Conservation (phyloP, 306 rosid genomes). For the Prunus padus region DNA sequence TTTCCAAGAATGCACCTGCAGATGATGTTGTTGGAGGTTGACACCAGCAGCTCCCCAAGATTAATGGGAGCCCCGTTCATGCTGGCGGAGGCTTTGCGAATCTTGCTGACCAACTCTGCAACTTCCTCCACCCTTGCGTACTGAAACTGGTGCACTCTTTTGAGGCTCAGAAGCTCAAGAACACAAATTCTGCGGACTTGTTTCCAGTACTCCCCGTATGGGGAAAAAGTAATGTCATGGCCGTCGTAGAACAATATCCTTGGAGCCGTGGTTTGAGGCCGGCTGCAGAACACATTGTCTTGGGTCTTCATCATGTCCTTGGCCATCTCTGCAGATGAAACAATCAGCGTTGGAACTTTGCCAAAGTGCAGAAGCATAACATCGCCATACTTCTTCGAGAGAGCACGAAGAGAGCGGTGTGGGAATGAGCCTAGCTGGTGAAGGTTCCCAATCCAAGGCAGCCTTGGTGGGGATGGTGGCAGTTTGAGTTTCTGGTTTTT, state of each 20-base stretch:
- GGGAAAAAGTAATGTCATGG: constrained; percentile 22
- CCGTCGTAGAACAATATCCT: constrained; percentile 24
- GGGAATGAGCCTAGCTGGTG: constrained; percentile 41
- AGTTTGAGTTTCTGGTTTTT: constrained; percentile 4
- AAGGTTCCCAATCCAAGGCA: constrained; percentile 43
- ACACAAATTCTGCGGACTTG: constrained; percentile 31
- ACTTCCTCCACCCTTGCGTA: constrained; percentile 24
- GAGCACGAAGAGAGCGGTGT: constrained; percentile 27
- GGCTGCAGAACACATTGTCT: constrained; percentile 21
- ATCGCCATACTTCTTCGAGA: constrained; percentile 36
- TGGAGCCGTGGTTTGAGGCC: constrained; percentile 9
- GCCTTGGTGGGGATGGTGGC: constrained; percentile 42
- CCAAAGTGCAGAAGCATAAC: constrained; percentile 34
- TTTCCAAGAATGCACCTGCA: constrained; percentile 36
- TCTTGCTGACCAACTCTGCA: neutral
- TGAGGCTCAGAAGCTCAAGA: constrained; percentile 37
- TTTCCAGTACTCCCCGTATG: constrained; percentile 42
- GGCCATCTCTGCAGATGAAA: constrained; percentile 36
- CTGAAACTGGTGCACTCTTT: constrained; percentile 28
- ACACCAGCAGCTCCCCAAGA: constrained; percentile 26
- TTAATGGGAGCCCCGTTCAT: neutral
- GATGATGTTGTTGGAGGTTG: constrained; percentile 17
- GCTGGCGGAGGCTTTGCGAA: neutral
- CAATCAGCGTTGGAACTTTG: constrained; percentile 25
- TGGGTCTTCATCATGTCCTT: constrained; percentile 28